phyloP scores from a whole-genome alignment of 106 monocot genomes.

The Vanilla planifolia region DNA sequence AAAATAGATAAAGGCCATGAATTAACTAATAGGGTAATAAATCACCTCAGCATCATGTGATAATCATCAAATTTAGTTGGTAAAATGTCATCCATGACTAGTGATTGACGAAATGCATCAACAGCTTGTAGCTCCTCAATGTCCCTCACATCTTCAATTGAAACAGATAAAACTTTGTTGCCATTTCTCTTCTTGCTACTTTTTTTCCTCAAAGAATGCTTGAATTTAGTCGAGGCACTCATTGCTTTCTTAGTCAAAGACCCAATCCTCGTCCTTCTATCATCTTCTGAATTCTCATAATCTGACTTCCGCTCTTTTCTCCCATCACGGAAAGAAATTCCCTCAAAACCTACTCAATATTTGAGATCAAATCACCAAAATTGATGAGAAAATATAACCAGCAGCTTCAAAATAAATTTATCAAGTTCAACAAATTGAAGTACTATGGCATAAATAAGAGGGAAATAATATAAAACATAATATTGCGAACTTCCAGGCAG shows the following conservation, averaged over 20 bases:
- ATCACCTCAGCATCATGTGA: constrained; percentile 75
- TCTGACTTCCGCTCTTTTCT: constrained; percentile 52
- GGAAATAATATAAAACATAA: no score
- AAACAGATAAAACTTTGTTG: constrained; percentile 39
- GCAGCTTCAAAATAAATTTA: no score
- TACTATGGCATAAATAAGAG: no score
- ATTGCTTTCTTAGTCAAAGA: constrained; percentile 59
- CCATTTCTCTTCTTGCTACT: constrained; percentile 40
- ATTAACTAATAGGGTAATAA: constrained; percentile 23
- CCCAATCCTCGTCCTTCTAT: constrained; percentile 46
- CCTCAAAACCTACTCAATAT: constrained; percentile 37
- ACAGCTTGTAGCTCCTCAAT: constrained; percentile 62
- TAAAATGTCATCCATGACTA: constrained; percentile 63
- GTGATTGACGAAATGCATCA: constrained; percentile 62
- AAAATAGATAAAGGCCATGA: constrained; percentile 4
- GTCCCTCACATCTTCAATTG: constrained; percentile 73
- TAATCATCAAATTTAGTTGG: constrained; percentile 73
- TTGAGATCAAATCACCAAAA: background rate
- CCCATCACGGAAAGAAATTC: constrained; percentile 41
- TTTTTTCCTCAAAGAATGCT: constrained; percentile 62
- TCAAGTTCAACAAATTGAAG: no score
- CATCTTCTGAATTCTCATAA: constrained; percentile 51
- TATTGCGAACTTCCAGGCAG: background rate
- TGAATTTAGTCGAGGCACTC: constrained; percentile 54
- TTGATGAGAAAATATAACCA: background rate